Conservation (phyloP, 2,329 filamentous ascomycete species). For the Penicillium sp. region DNA sequence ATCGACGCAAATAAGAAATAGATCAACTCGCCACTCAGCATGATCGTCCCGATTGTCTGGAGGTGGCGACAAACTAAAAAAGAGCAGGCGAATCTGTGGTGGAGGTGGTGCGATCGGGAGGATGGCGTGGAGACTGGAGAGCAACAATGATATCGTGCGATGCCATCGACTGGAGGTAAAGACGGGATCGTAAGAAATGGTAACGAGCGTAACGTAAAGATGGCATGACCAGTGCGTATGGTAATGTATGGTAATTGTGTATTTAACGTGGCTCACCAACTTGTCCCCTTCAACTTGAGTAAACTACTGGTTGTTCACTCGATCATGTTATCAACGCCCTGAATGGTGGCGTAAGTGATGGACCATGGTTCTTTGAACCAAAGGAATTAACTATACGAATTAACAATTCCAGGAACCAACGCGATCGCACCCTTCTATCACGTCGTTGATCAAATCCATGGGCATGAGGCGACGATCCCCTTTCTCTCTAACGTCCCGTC, state of each 20-base stretch:
- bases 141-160: background rate
- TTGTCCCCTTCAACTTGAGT: background rate
- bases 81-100: slow-evolving; percentile 8
- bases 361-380: background rate
- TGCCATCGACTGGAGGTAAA: background rate
- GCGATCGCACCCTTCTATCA: background rate
- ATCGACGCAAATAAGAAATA: slow-evolving; percentile 3
- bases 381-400: background rate
- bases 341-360: background rate
- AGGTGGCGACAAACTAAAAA: slow-evolving; percentile 6
- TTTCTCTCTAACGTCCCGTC: slow-evolving; percentile 11
- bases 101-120: slow-evolving; percentile 9
- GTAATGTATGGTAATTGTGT: slow-evolving; percentile 2
- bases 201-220: background rate
- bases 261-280: background rate
- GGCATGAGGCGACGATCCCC: slow-evolving; percentile 16
- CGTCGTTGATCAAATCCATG: slow-evolving; percentile 10
- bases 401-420: slow-evolving; percentile 4
- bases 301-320: background rate
- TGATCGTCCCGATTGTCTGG: slow-evolving; percentile 9
- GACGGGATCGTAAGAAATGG: background rate
- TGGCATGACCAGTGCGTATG: background rate
- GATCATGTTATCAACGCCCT: background rate
- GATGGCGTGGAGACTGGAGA: slow-evolving; percentile 5
- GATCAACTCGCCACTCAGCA: slow-evolving; percentile 19